These are phyloP conservation scores for Penicillium daleae DNA, from an alignment of 495 filamentous ascomycete species.

Conservation along the genomic window DNA sequence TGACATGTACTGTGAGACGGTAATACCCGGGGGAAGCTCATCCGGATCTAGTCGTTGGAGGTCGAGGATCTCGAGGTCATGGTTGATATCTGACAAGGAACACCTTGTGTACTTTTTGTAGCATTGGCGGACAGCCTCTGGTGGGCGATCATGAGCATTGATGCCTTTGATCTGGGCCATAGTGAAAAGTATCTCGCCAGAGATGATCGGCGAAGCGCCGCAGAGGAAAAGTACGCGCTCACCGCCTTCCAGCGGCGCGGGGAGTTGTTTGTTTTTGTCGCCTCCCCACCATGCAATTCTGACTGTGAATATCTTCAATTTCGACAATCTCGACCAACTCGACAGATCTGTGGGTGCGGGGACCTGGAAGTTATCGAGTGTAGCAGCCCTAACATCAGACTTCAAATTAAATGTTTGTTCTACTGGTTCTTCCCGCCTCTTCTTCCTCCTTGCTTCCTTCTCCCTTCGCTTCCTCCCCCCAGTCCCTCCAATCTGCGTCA, in stretches of 20 bases:
- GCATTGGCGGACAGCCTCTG: constrained; percentile 60
- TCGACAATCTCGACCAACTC: constrained; percentile 16
- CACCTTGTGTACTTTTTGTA: constrained; percentile 68
- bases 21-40: constrained; percentile 32
- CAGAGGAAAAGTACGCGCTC: constrained; percentile 26
- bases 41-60: constrained; percentile 42
- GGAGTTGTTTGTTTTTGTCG: constrained; percentile 43
- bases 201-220: constrained; percentile 13
- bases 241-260: constrained; percentile 42
- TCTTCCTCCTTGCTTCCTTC: constrained; percentile 2
- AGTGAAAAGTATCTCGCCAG: neutral
- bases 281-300: constrained; percentile 31
- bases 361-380: constrained; percentile 3
- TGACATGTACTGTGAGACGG: constrained; percentile 35
- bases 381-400: constrained; percentile 10
- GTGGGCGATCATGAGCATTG: constrained; percentile 72
- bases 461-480: constrained; percentile 15
- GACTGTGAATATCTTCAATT: constrained; percentile 34
- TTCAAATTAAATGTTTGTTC: neutral
- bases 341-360: neutral
- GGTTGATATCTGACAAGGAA: constrained; percentile 44
- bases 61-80: constrained; percentile 55
- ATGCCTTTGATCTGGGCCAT: constrained; percentile 54
- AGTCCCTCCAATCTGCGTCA: constrained; percentile 22
- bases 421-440: constrained; percentile 2